phyloP scores from a whole-genome alignment of 169 alveolate genomes.

The Plasmodium sp. region DNA sequence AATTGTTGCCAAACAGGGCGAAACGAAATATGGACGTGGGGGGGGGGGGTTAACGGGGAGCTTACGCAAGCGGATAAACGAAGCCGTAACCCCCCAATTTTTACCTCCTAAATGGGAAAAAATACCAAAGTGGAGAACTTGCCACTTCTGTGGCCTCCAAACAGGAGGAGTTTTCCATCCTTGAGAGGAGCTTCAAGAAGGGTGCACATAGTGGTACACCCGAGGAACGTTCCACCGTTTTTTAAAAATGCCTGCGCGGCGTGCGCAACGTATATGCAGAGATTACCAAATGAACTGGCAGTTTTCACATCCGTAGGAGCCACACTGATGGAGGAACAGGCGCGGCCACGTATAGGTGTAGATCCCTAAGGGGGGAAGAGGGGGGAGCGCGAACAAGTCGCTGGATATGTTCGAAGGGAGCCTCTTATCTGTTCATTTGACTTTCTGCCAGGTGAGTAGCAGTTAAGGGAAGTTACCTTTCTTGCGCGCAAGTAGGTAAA shows the following conservation, averaged over 20 bases:
- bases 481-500: not conserved
- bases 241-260: not conserved
- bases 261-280: not conserved
- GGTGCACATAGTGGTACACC: not conserved
- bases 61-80: not conserved
- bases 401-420: not conserved
- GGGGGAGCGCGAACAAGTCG: not conserved
- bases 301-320: not conserved
- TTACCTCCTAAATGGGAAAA: not conserved
- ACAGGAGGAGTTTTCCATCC: not conserved
- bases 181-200: not conserved
- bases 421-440: not conserved
- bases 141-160: not conserved
- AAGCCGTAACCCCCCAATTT: not conserved
- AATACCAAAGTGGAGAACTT: not conserved
- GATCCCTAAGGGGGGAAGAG: not conserved
- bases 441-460: not conserved
- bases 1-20: not conserved
- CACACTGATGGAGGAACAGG: not conserved
- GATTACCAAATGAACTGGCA: not conserved
- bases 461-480: not conserved
- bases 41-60: not conserved
- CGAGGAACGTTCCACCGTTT: not conserved
- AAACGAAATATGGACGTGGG: not conserved
- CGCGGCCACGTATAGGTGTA: not conserved